Percentiles rank a stretch among this genome's conserved stretches.
Conservation (phyloP, 2,329 filamentous ascomycete species). For the Monilinia polystroma region DNA sequence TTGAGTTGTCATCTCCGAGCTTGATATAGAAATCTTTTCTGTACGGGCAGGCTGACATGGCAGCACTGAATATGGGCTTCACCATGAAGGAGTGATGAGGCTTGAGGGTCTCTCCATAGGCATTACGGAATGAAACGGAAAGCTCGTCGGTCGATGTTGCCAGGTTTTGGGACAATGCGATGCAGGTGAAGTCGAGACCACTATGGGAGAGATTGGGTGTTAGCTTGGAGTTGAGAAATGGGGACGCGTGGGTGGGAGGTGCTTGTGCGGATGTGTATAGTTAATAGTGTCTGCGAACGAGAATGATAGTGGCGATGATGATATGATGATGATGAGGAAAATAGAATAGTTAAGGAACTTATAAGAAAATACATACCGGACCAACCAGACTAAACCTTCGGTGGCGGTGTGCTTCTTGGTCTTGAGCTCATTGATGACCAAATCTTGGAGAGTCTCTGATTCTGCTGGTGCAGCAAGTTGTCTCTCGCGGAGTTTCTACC, state of each 20-base stretch:
- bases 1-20: conserved; percentile 65
- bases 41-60: conserved; percentile 92
- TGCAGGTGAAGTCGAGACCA: conserved; percentile 89
- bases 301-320: too few relatives aligned
- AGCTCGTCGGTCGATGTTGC: conserved; percentile 71
- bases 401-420: conserved; percentile 84
- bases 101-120: conserved; percentile 86
- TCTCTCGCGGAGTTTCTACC: conserved; percentile 83
- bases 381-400: conserved; percentile 88
- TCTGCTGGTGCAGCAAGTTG: conserved; percentile 74
- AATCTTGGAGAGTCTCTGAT: conserved; percentile 80
- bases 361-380: conserved; percentile 65
- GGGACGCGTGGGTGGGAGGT: too few relatives aligned
- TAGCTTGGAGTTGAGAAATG: not conserved
- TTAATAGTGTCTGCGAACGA: not conserved
- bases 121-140: conserved; percentile 77
- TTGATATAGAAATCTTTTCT: conserved; percentile 90
- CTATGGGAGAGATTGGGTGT: conserved; percentile 46
- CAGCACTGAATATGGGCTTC: conserved; percentile 88
- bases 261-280: not conserved
- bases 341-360: not conserved
- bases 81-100: conserved; percentile 85
- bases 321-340: conserved; percentile 1
- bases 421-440: conserved; percentile 84
- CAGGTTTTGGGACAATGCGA: conserved; percentile 77